Conservation (phyloP, 192 early-diverging fungal species). For the Glomus cerebriforme region DNA sequence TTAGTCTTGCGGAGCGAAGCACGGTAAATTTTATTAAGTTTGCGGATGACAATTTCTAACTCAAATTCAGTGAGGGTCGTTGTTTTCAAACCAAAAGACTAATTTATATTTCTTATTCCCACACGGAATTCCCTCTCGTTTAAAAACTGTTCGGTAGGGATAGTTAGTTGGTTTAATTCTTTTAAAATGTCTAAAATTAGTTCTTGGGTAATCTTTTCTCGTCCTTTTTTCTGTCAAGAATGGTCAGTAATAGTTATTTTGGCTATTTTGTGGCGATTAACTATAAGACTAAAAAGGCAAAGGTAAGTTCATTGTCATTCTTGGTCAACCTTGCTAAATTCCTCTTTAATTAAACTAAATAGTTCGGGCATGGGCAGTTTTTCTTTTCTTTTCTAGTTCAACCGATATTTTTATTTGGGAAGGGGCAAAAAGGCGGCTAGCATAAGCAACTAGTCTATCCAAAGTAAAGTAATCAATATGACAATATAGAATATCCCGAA, state of each 20-base stretch:
- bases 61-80: neutral
- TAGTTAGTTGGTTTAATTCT: no score
- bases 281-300: no score
- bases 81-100: constrained; percentile 4
- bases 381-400: no score
- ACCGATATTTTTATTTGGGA: neutral
- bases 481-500: neutral
- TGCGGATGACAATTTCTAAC: constrained; percentile 9
- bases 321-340: neutral
- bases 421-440: neutral
- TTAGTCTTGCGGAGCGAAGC: no score
- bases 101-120: neutral
- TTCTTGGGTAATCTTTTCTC: no score
- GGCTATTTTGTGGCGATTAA: neutral
- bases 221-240: neutral
- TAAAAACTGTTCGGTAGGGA: no score
- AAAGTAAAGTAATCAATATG: neutral
- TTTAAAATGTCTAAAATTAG: no score
- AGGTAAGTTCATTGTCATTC: constrained; percentile 3
- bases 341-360: neutral
- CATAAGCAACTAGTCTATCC: neutral
- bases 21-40: neutral
- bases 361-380: neutral
- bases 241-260: constrained; percentile 3
- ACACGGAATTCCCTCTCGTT: neutral